These are phyloP conservation scores for Pythium brassicae DNA, from an alignment of 352 stramenopile species.

Conservation along the genomic window DNA sequence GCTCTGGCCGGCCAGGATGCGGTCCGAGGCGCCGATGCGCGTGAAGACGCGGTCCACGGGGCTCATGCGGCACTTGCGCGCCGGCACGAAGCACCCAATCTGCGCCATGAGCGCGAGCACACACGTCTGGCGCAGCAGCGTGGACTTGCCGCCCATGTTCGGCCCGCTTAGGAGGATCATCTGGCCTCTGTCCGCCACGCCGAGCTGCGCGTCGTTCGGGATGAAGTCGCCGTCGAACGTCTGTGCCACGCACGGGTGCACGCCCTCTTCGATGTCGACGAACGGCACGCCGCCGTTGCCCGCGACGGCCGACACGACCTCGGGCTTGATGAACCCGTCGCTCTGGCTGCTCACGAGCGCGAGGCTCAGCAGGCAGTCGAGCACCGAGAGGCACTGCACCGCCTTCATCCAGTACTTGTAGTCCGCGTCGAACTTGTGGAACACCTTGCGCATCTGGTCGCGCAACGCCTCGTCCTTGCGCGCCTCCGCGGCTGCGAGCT, in stretches of 20 bases:
- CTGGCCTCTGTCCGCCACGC: constrained; percentile 48
- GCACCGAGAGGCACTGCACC: constrained; percentile 88
- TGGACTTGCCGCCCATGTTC: constrained; percentile 99
- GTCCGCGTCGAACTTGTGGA: constrained; percentile 96
- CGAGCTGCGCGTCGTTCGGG: constrained; percentile 94
- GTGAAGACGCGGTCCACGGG: constrained; percentile 99
- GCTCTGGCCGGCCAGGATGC: constrained; percentile 97
- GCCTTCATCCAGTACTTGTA: constrained; percentile 93
- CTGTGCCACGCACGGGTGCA: constrained; percentile 93
- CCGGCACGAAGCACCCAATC: constrained; percentile 98
- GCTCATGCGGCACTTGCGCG: constrained; percentile 90
- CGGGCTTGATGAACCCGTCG: constrained; percentile 90
- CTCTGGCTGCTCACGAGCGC: constrained; percentile 91
- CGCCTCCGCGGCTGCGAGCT: constrained; percentile 74
- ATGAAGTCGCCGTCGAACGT: constrained; percentile 93
- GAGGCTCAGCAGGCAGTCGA: constrained; percentile 96
- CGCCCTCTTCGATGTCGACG: constrained; percentile 90
- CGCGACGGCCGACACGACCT: constrained; percentile 73
- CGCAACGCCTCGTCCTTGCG: constrained; percentile 79
- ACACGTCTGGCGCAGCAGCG: constrained; percentile 97
- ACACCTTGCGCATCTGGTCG: constrained; percentile 90
- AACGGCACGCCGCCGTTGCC: constrained; percentile 59
- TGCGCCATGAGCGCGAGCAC: constrained; percentile 97
- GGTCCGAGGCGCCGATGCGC: constrained; percentile 97
- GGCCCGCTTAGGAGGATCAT: constrained; percentile 95